phyloP scores from a whole-genome alignment of 75 land plant genomes.

The Selaginella moellendorffii region DNA sequence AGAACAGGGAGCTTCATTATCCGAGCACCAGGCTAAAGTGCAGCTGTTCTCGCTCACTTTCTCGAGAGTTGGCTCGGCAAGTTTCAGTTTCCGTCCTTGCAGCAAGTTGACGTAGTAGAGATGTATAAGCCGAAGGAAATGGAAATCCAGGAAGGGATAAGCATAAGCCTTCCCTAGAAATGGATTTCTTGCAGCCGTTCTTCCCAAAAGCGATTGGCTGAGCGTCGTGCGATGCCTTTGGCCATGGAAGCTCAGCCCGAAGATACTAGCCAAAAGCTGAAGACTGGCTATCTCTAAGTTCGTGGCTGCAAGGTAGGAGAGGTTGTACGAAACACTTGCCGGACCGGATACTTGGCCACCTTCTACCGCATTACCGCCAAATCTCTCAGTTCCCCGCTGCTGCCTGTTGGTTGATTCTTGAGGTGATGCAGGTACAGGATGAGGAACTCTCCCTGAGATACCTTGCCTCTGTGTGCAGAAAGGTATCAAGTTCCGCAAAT shows the following conservation, averaged over 20 bases:
- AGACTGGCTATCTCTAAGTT: constrained; percentile 14
- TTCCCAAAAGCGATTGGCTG: too few species aligned
- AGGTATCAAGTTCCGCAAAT: neutral
- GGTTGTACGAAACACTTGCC: neutral
- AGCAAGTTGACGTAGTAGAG: constrained; percentile 6
- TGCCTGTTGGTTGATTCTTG: neutral
- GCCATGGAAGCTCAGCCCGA: constrained; percentile 16
- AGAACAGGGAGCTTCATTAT: neutral
- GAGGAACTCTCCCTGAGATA: neutral
- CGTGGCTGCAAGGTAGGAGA: neutral
- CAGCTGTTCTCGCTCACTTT: neutral
- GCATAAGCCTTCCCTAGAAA: constrained; percentile 15
- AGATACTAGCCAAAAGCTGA: constrained; percentile 17
- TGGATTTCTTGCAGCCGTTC: constrained; percentile 8
- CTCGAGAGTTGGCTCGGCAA: neutral
- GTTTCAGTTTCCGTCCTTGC: neutral
- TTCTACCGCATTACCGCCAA: neutral
- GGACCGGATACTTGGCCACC: neutral
- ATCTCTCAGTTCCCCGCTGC: neutral
- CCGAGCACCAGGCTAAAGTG: neutral
- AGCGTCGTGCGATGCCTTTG: neutral
- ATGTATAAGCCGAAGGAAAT: constrained; percentile 12
- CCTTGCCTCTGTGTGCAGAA: neutral
- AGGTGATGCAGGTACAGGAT: too few species aligned
- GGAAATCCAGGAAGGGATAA: constrained; percentile 18